Evolutionary conservation across 176 grass and related monocot genomes (phyloP).

Genomic region (Ensete glaucum): DNA sequence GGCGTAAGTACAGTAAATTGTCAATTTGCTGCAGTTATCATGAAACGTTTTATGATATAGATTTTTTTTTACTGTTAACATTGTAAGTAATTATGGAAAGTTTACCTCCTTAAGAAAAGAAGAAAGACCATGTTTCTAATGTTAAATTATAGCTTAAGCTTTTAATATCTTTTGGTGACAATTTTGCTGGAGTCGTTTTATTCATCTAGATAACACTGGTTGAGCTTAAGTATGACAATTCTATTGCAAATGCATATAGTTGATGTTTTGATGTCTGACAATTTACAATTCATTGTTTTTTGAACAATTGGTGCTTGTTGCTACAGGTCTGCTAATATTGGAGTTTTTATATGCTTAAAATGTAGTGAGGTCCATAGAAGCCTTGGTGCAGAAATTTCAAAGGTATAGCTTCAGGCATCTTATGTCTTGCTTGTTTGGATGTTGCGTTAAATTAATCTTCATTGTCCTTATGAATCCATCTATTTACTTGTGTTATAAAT

Average conservation of each 20-base stretch:
- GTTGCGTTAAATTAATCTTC: neutral
- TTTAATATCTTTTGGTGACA: neutral
- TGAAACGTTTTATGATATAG: neutral
- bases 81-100: neutral
- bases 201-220: neutral
- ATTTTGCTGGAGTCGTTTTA: neutral
- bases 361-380: conserved; percentile 70
- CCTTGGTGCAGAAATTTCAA: conserved; percentile 64
- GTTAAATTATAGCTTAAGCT: neutral
- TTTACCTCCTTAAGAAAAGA: neutral
- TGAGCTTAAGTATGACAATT: neutral
- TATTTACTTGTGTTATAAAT: too few species aligned
- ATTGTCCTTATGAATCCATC: too few species aligned
- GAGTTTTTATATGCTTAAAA: conserved; percentile 80
- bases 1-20: conserved; percentile 50
- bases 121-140: neutral
- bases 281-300: neutral
- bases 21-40: neutral
- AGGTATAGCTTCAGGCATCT: conserved; percentile 31
- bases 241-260: neutral
- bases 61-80: neutral
- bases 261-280: neutral
- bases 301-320: neutral
- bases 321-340: conserved; percentile 66
- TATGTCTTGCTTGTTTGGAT: neutral